Base-by-base conservation (phyloP, 495 filamentous ascomycete genomes). In the Chaetomidium leptoderma region DNA sequence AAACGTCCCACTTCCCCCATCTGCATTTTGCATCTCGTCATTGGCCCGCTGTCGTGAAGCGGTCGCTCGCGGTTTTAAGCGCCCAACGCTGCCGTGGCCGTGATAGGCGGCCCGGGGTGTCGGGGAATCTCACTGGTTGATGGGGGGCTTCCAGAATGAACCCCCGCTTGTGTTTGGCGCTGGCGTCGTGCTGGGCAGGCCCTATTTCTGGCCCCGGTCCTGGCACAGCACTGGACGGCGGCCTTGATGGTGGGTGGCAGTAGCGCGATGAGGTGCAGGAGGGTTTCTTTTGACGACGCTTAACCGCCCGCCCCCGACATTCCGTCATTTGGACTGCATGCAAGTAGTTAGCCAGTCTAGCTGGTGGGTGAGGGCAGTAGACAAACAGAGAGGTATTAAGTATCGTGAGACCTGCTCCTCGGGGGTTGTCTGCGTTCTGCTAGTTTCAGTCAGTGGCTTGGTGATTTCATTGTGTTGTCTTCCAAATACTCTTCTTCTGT, bases 351-450 rank as follows among this genome's bases (percentile, higher is more conserved):
- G 21, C 3, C n/a, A n/a, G n/a, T n/a, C n/a, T n/a, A n/a, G n/a
- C n/a, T n/a, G n/a, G n/a, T 35, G 32, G 32, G 43, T 29, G 26
- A 57, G n/a, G n/a, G n/a, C n/a, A n/a, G 35, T 57, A 45, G 54
- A 0, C 4, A n/a, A n/a, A n/a, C n/a, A n/a, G n/a, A n/a, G 36
- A 13, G 42, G 51, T 57, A 54, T 55, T 55, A 48, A n/a, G 50
- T 59, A 54, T 58, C 58, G 45, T 51, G 52, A 40, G 50, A 54
- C 43, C 27, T 52, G 43, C 57, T 26, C 45, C 11, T 49, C 54
- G 36, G 35, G 44, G n/a, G n/a, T n/a, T 42, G 13, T 26, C 54
- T 57, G 35, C 44, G 4, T 56, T 13, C 17, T 57, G 26, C 26
- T n/a, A n/a, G n/a, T n/a, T 40, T n/a, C 33, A 47, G 43, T 23